Base-by-base conservation (phyloP, 139 green algal genomes). In the Chlorella sp. region DNA sequence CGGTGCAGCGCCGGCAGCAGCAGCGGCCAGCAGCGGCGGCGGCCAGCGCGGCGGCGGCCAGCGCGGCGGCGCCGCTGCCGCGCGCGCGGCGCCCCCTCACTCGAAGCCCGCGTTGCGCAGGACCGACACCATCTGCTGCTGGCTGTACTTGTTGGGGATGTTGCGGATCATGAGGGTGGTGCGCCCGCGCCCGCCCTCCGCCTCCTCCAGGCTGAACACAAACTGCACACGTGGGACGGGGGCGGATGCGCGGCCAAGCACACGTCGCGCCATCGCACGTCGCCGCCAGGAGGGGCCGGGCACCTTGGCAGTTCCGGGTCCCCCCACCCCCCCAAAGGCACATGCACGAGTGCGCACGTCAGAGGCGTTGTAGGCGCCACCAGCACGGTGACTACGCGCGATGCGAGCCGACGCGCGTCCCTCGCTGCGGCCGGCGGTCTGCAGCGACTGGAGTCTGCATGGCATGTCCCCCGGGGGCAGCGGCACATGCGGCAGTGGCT, bases 101-200 rank as follows among this genome's bases (percentile, higher is more conserved):
- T 51, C 76, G 81, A 80, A 81, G 55, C 72, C 74, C 58, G 55
- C 56, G 48, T 72, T 69, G 33, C 89, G 68, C 55, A 91, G 36
- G 36, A 84, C 67, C 31, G 65, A 76, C 56, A 89, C 56, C 74
- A 90, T 68, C 60, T 85, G 72, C n/a, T 50, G 59, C 67, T 89
- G 83, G 33, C 40, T 84, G 77, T 88, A 89, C 77, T 86, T 88
- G 73, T 90, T 90, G 59, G 84, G 84, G n/a, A 90, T 87, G 77
- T 90, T 90, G 43, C 79, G 70, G 63, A 90, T 82, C 84, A 90
- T 90, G 27, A 90, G 25, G 2, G 84, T 90, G 17, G 69, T 82
- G 2, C 78, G 79, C 40, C 73, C 75, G 21, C 51, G 41, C 27
- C 65, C 73, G 46, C 53, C 48, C 43, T 77, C 56, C 33, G 84